Evolutionary conservation across 352 stramenopile genomes (phyloP).

Genomic region (Pythium sp.): DNA sequence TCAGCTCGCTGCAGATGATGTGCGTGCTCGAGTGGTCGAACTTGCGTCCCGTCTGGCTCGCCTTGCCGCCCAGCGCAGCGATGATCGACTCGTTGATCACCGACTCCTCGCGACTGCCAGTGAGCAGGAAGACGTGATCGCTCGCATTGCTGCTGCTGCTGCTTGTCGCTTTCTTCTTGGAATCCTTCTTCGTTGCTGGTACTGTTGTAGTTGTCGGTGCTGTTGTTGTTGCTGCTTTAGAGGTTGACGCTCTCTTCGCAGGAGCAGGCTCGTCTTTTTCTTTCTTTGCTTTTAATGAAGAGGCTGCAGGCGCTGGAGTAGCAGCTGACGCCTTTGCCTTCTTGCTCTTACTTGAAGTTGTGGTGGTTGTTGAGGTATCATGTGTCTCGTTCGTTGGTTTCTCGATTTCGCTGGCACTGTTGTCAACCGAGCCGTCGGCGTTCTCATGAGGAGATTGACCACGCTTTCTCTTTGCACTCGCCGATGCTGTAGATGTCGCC

Average conservation of each 20-base stretch:
- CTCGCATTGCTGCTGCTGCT: not conserved
- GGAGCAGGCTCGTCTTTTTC: not conserved
- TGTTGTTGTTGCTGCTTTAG: conserved; percentile 20
- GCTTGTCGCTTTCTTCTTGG: not conserved
- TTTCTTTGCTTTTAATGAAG: conserved; percentile 7
- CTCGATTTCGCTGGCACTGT: not conserved
- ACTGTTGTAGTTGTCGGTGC: conserved; percentile 18
- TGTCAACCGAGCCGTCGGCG: not conserved
- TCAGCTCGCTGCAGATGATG: conserved; percentile 86
- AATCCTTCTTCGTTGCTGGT: conserved; percentile 12
- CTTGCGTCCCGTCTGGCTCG: conserved; percentile 62
- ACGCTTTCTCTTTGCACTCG: conserved; percentile 18
- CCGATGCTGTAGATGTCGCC: not conserved
- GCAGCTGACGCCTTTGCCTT: conserved; percentile 7
- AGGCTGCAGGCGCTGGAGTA: not conserved
- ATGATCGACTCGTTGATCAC: conserved; percentile 78
- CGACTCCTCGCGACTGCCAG: conserved; percentile 66
- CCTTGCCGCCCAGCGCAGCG: conserved; percentile 49
- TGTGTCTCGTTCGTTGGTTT: conserved; percentile 4
- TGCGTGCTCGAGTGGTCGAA: conserved; percentile 77
- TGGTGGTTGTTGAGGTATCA: not conserved
- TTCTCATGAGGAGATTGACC: conserved; percentile 6
- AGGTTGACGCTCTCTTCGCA: conserved; percentile 12
- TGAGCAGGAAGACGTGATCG: conserved; percentile 62
- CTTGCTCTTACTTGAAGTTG: conserved; percentile 18